Evolutionary conservation across 2,329 filamentous ascomycete species (phyloP), one percentile per base, ranked within the genome.

Genomic region (Pseudogymnoascus pannorum): DNA sequence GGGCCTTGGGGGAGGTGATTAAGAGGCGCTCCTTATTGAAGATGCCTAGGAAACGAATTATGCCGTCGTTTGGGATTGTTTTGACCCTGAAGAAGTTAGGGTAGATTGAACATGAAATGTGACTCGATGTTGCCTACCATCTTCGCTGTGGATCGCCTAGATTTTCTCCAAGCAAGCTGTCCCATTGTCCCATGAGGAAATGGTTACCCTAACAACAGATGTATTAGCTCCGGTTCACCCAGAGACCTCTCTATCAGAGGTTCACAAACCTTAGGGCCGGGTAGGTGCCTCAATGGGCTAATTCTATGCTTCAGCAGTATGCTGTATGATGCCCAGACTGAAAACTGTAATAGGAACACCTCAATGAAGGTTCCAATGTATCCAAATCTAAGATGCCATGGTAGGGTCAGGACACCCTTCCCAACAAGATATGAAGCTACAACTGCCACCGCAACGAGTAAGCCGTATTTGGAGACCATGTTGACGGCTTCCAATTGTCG

Each of bases 1-100:
- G 75, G 0, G 81, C 85, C 71, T 87, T 87, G 18, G 87, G 79
- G 2, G 76, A 83, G 2, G 81, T 83, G 57, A 87, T 70, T 8
- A 89, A 65, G n/a, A 90, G 66, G 33, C 85, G 79, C 69, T 89
- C 87, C 18, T 76, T 69, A 68, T 89, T 89, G 63, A 86, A 79
- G 11, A 85, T 69, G 26, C 81, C 78, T 12, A 83, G 79, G 69
- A 88, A 91, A 9, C 86, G 82, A 61, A 92, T 83, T 16, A 92
- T 68, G 2, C 88, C 88, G 26, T 89, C 75, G 67, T 92, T 85
- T 5, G 85, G 84, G 38, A 90, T 75, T 2, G 76, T 78, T 58
- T 81, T 76, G 20, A 81, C 72, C 88, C 87, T 73, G 57, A 7
- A n/a, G 14, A 24, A 16, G 12, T 38, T 51, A 38, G 20, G 12